Evolutionary conservation across 768 basidiomycete species (phyloP), one percentile per base, ranked within the genome.

Genomic region (Tulasnella sp.): DNA sequence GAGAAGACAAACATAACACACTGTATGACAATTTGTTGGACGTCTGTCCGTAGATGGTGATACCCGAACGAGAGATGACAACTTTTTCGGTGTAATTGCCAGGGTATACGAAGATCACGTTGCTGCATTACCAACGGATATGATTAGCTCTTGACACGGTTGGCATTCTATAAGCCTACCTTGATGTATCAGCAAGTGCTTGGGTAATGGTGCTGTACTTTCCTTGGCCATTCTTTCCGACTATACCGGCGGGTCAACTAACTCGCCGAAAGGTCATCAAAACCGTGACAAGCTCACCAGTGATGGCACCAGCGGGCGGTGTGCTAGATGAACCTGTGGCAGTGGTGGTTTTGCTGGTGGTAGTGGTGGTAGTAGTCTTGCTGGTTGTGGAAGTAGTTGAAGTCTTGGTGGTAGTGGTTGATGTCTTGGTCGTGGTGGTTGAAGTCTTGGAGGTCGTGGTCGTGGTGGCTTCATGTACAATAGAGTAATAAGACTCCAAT

Each of bases 151-250:
- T 1, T 28, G 54, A 54, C 34, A 3, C 9, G 4, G 1, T 6
- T 12, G 28, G n/a, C 3, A 34, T 37, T 31, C 31, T 16, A 6
- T 37, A 5, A 31, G 11, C 64, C 18, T 12, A 69, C 64, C 64
- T 69, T 20, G 64, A 69, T 18, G 77, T 81, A 74, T 81, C 80
- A 20, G 78, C 79, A 16, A 81, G 78, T 31, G 54, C 80, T 22
- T 80, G 60, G 28, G 58, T 46, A n/a, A 81, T 69, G 9, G 80
- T 81, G 31, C 41, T 41, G 72, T 81, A 81, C 40, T 80, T 80
- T 22, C 80, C 80, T 22, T 31, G 34, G 1, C 77, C 77, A 72
- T 31, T 78, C 77, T 78, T 78, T 42, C 58, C 77, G 40, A 78
- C 77, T 78, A 28, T 69, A n/a, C 34, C n/a, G 31, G 60, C 37